These are phyloP conservation scores for Capronia epimyces DNA, from an alignment of 2,329 filamentous ascomycete species.

Conservation along the genomic window DNA sequence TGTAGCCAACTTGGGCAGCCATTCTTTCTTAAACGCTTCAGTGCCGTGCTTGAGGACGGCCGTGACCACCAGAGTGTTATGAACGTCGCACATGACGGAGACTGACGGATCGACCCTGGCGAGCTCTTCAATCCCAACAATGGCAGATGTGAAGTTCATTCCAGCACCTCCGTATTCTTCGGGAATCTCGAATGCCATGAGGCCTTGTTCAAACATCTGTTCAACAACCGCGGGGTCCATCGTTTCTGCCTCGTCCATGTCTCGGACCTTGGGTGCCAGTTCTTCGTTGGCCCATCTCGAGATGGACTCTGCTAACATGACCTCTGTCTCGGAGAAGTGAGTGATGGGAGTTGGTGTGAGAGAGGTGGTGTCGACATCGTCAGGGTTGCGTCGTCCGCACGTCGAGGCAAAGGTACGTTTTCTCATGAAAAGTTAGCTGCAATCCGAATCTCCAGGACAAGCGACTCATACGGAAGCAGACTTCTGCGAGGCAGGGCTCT, in stretches of 20 bases:
- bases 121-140: constrained; percentile 94
- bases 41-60: constrained; percentile 81
- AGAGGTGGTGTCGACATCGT: constrained; percentile 59
- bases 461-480: constrained; percentile 36
- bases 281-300: constrained; percentile 85
- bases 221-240: constrained; percentile 89
- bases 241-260: constrained; percentile 93
- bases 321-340: constrained; percentile 83
- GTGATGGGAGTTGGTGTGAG: constrained; percentile 88
- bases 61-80: constrained; percentile 97
- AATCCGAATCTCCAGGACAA: constrained; percentile 19
- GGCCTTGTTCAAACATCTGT: constrained; percentile 90
- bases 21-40: constrained; percentile 71
- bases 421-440: constrained; percentile 7
- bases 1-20: constrained; percentile 83
- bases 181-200: constrained; percentile 96
- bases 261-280: constrained; percentile 82
- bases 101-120: constrained; percentile 91
- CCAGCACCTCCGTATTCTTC: constrained; percentile 94
- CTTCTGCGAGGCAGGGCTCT: constrained; percentile 13
- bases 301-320: constrained; percentile 82
- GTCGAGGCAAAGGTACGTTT: constrained; percentile 34
- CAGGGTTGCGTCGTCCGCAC: constrained; percentile 33
- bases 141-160: constrained; percentile 97
- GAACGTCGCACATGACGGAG: constrained; percentile 90